These are phyloP conservation scores for Euryodendron excelsum DNA, from an alignment of 148 eudicot genomes.

Conservation along the genomic window DNA sequence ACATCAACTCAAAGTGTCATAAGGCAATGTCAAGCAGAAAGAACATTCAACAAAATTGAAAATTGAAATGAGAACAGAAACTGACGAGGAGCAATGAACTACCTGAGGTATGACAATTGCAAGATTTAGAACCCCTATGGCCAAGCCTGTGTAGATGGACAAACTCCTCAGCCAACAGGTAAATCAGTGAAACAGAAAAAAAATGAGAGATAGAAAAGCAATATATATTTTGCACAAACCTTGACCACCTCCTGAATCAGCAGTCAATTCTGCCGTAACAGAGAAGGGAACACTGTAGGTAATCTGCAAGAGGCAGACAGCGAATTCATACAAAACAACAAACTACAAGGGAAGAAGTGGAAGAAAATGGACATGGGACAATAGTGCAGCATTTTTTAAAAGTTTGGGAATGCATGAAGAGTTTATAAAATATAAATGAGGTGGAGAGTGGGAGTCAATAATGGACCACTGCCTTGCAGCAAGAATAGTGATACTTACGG, in stretches of 20 bases:
- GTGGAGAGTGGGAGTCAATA: not conserved
- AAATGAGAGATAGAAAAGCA: not conserved
- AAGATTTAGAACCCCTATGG: conserved; percentile 93
- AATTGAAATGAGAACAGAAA: not conserved
- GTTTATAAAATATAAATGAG: not conserved
- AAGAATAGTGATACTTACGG: conserved; percentile 50
- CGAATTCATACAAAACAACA: conserved; percentile 5
- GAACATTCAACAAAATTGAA: too few relatives aligned
- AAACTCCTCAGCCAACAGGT: conserved; percentile 17
- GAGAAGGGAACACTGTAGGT: conserved; percentile 96
- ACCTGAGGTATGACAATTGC: conserved; percentile 98
- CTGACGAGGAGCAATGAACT: conserved; percentile 13
- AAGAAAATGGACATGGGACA: not conserved
- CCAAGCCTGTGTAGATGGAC: conserved; percentile 64
- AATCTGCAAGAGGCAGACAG: conserved; percentile 45
- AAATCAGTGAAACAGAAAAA: conserved; percentile 4
- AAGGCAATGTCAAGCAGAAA: too few relatives aligned
- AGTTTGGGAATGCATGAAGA: not conserved
- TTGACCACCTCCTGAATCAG: conserved; percentile 98
- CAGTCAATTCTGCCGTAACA: conserved; percentile 88
- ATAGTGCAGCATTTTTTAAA: not conserved
- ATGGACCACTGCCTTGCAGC: not conserved
- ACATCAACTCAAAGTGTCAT: too few relatives aligned
- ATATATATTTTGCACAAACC: conserved; percentile 38
- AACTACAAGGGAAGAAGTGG: not conserved